These are phyloP conservation scores for Eutrema heterophyllum DNA, from an alignment of 345 rosid species.

Conservation along the genomic window DNA sequence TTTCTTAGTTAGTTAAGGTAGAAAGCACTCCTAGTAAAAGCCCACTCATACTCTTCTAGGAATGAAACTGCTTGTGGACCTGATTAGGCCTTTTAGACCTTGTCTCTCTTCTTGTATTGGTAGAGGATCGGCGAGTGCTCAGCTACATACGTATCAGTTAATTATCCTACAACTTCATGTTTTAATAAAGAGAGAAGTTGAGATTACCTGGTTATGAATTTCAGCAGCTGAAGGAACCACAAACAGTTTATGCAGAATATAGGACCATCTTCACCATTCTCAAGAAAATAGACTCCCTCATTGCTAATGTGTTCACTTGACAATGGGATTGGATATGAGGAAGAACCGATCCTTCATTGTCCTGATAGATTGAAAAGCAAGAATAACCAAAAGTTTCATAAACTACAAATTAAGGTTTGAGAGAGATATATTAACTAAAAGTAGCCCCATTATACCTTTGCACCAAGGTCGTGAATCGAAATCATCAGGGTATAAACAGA, in stretches of 20 bases:
- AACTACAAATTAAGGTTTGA: not conserved
- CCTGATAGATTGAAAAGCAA: slow-evolving; percentile 40
- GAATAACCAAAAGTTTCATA: slow-evolving; percentile 3
- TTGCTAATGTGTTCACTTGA: slow-evolving; percentile 78
- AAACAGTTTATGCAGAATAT: slow-evolving; percentile 71
- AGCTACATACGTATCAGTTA: no score
- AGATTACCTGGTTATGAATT: slow-evolving; percentile 67
- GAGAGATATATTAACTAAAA: not conserved
- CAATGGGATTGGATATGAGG: slow-evolving; percentile 75
- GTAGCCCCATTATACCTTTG: slow-evolving; percentile 44
- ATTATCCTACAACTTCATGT: not conserved
- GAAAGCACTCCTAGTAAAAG: no score
- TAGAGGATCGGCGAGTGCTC: no score
- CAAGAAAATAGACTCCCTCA: slow-evolving; percentile 87
- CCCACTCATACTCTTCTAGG: no score
- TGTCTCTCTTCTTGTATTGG: no score
- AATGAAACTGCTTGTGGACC: no score
- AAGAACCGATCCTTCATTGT: slow-evolving; percentile 43
- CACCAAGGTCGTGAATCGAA: slow-evolving; percentile 67
- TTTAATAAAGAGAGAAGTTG: not conserved
- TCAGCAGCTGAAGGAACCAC: slow-evolving; percentile 56
- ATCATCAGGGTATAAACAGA: slow-evolving; percentile 85
- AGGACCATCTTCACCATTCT: slow-evolving; percentile 84
- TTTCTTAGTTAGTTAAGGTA: no score
- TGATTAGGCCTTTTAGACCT: no score